Conservation (phyloP, 1,284 basidiomycete species). For the Sporisorium iseilematis-ciliati region DNA sequence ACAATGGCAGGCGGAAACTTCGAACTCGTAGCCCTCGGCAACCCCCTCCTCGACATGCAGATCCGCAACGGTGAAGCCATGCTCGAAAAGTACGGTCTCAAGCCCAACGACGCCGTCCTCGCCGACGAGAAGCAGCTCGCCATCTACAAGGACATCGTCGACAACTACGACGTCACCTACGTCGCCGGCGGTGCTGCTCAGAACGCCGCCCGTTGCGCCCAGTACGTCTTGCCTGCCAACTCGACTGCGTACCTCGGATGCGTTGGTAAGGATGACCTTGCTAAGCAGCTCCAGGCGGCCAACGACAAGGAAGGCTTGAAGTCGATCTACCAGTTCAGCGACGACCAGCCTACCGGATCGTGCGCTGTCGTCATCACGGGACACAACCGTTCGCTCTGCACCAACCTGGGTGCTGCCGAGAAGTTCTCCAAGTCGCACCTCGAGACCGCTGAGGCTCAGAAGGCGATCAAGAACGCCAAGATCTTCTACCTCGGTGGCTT, state of each 20-base stretch:
- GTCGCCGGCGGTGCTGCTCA: conserved; percentile 97
- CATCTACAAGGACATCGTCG: conserved; percentile 85
- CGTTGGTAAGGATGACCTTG: conserved; percentile 92
- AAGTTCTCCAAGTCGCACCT: conserved; percentile 87
- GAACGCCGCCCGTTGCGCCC: conserved; percentile 94
- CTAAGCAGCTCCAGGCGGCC: conserved; percentile 88
- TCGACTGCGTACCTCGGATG: conserved; percentile 95
- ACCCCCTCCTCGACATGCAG: conserved; percentile 71
- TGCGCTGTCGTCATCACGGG: conserved; percentile 96
- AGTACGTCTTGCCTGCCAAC: conserved; percentile 77
- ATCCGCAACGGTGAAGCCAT: conserved; percentile 80
- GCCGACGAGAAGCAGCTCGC: conserved; percentile 86
- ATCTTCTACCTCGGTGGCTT: conserved; percentile 96
- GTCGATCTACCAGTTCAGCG: conserved; percentile 88
- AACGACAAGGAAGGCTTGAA: conserved; percentile 93
- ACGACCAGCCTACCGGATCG: conserved; percentile 90
- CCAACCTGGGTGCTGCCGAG: conserved; percentile 89
- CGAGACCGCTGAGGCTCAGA: conserved; percentile 80
- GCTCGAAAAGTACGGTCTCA: conserved; percentile 90
- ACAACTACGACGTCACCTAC: conserved; percentile 84
- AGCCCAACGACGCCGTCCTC: conserved; percentile 95
- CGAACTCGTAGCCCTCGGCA: conserved; percentile 68
- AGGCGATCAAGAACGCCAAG: conserved; percentile 83
- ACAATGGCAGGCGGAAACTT: conserved; percentile 59
- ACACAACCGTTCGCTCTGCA: conserved; percentile 92